phyloP scores from a whole-genome alignment of 2,329 filamentous ascomycete genomes.

The Pseudocercospora macadamiae region DNA sequence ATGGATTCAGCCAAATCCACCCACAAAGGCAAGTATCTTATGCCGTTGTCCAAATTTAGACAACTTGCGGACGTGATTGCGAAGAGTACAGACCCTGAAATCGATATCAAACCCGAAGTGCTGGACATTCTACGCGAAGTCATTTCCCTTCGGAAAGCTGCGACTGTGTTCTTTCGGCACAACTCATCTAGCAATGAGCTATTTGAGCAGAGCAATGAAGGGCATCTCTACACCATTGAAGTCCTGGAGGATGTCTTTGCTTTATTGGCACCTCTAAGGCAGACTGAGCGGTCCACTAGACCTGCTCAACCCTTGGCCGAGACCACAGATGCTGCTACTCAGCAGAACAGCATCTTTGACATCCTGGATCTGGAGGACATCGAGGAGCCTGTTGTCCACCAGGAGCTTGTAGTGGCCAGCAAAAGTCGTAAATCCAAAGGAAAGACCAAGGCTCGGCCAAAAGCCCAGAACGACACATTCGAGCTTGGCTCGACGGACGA shows the following conservation, averaged over 20 bases:
- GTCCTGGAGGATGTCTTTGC: slow-evolving; percentile 10
- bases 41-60: slow-evolving; percentile 6
- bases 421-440: background rate
- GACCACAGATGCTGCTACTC: background rate
- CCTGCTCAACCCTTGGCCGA: background rate
- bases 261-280: background rate
- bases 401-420: background rate
- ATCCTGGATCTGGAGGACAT: slow-evolving; percentile 5
- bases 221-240: slow-evolving; percentile 8
- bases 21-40: background rate
- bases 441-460: background rate
- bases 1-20: background rate
- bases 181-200: slow-evolving; percentile 7
- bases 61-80: slow-evolving; percentile 6
- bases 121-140: slow-evolving; percentile 1
- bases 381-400: background rate
- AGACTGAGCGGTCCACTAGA: background rate
- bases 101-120: slow-evolving; percentile 8
- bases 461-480: background rate
- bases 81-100: background rate
- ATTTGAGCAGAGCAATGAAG: slow-evolving; percentile 5
- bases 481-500: background rate
- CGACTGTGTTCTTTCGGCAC: slow-evolving; percentile 2
- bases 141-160: slow-evolving; percentile 10
- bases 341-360: background rate